Percentiles rank a stretch among this genome's conserved stretches.
These are phyloP conservation scores for Aegilops umbellulata DNA, from an alignment of 176 grass and related monocot species.

Conservation along the genomic window DNA sequence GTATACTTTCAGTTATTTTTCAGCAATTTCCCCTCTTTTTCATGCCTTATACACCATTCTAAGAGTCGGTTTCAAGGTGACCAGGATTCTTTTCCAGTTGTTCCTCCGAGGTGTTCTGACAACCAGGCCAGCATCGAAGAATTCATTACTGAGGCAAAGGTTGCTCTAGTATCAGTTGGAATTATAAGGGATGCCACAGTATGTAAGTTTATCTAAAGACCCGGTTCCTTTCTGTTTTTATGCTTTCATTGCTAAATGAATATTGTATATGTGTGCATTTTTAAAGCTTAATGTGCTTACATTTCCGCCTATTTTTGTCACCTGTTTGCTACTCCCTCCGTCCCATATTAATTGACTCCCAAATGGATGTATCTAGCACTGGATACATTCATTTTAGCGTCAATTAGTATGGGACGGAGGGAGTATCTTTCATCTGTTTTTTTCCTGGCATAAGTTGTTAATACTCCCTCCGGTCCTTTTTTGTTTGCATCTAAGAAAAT, in stretches of 20 bases:
- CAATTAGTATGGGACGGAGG: too few species aligned
- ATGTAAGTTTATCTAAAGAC: constrained; percentile 57
- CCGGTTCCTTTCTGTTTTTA: not conserved
- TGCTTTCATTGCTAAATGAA: constrained; percentile 10
- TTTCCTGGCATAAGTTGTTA: not conserved
- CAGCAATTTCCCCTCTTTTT: constrained; percentile 14
- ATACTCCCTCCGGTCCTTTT: not conserved
- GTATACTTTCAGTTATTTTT: constrained; percentile 29
- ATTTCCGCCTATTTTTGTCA: not conserved
- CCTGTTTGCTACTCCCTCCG: not conserved
- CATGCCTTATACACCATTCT: constrained; percentile 35
- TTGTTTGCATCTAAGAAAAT: too few species aligned
- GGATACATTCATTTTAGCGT: too few species aligned
- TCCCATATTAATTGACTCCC: too few species aligned
- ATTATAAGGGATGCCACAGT: constrained; percentile 80
- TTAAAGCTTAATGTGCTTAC: not conserved
- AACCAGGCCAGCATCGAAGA: constrained; percentile 49
- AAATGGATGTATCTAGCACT: too few species aligned
- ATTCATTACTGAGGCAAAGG: constrained; percentile 76
- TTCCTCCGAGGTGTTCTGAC: constrained; percentile 93
- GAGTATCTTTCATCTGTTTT: not conserved
- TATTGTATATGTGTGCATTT: constrained; percentile 11
- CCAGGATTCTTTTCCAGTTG: constrained; percentile 80
- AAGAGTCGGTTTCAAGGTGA: constrained; percentile 52
- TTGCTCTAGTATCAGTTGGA: constrained; percentile 91